These are phyloP conservation scores for Trichophyton mentagrophytes DNA, from an alignment of 2,329 filamentous ascomycete species.

Conservation along the genomic window DNA sequence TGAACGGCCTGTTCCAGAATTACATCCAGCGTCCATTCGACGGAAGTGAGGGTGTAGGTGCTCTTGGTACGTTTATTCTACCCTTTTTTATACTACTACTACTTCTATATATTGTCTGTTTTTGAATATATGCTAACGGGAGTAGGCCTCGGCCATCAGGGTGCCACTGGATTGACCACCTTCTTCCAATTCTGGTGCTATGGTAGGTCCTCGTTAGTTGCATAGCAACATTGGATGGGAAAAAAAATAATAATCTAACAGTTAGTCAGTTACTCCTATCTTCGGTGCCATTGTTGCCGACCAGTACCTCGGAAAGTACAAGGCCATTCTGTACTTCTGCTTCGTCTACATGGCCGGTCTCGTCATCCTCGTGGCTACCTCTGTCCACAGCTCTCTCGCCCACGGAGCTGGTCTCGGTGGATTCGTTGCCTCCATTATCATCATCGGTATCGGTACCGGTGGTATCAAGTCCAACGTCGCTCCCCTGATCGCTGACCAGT, in stretches of 20 bases:
- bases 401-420: slow-evolving; percentile 41
- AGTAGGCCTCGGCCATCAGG: slow-evolving; percentile 27
- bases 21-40: slow-evolving; percentile 37
- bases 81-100: not conserved
- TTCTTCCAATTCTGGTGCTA: slow-evolving; percentile 47
- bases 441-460: slow-evolving; percentile 55
- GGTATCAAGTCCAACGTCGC: slow-evolving; percentile 55
- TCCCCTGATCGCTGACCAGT: slow-evolving; percentile 53
- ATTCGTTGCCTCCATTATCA: slow-evolving; percentile 44
- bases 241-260: not conserved
- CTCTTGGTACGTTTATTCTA: slow-evolving; percentile 23
- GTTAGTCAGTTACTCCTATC: slow-evolving; percentile 39
- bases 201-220: slow-evolving; percentile 17
- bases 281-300: slow-evolving; percentile 48
- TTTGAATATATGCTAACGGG: not conserved
- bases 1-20: slow-evolving; percentile 44
- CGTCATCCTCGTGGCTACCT: slow-evolving; percentile 42
- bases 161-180: slow-evolving; percentile 38
- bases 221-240: not conserved
- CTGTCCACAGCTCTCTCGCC: slow-evolving; percentile 40
- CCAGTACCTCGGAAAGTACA: slow-evolving; percentile 49
- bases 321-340: slow-evolving; percentile 45
- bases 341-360: slow-evolving; percentile 47
- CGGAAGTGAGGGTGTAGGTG: slow-evolving; percentile 29
- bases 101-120: not conserved